Percentiles rank a stretch among this genome's conserved stretches.
Evolutionary conservation across 2,329 filamentous ascomycete genomes (phyloP).

Genomic region (Pyrenochaeta sp.): DNA sequence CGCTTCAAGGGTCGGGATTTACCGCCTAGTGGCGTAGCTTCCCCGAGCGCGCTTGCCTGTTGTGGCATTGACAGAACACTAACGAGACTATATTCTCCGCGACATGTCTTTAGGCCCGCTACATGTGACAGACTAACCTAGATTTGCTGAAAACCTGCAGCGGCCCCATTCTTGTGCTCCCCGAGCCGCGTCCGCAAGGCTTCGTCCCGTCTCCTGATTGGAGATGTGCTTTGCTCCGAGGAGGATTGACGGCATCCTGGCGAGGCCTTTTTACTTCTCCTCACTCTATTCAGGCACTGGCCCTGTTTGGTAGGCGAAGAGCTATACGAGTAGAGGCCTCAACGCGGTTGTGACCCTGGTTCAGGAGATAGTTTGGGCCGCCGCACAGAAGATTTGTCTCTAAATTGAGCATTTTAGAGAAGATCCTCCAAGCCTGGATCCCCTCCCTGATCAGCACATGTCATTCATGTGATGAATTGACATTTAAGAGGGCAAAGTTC

Average conservation of each 20-base stretch:
- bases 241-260: too few species aligned
- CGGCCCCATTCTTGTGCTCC: conserved; percentile 7
- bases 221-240: too few species aligned
- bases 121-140: not conserved
- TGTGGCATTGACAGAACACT: too few species aligned
- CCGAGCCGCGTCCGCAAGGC: conserved; percentile 11
- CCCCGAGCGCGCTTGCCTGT: too few species aligned
- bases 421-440: not conserved
- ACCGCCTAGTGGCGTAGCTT: too few species aligned
- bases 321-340: not conserved
- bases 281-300: not conserved
- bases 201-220: not conserved
- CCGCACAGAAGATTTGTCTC: not conserved
- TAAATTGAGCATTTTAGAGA: not conserved
- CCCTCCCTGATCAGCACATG: not conserved
- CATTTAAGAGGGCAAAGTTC: not conserved
- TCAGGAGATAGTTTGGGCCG: conserved; percentile 1
- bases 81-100: too few species aligned
- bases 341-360: not conserved
- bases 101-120: too few species aligned
- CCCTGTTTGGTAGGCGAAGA: not conserved
- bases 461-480: not conserved
- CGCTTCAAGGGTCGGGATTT: too few species aligned
- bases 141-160: not conserved
- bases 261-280: not conserved